phyloP scores from a whole-genome alignment of 768 basidiomycete species.

The Psilocybe subaeruginosa region DNA sequence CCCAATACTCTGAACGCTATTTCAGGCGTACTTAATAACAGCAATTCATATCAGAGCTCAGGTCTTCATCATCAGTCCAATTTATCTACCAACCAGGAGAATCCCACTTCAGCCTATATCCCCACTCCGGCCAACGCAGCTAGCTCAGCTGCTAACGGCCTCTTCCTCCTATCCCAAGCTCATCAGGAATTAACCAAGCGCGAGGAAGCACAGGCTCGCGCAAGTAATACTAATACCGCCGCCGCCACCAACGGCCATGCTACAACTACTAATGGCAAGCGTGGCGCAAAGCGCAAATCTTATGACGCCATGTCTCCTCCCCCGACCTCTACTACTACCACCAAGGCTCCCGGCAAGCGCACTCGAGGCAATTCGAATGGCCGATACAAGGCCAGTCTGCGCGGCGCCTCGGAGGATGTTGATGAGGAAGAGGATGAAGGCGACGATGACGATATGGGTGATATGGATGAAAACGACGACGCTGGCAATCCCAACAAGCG shows the following conservation, averaged over 20 bases:
- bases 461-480: constrained; percentile 37
- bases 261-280: constrained; percentile 41
- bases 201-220: constrained; percentile 81
- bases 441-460: constrained; percentile 42
- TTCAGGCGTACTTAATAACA: constrained; percentile 71
- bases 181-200: constrained; percentile 96
- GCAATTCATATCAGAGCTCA: constrained; percentile 53
- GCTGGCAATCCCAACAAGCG: constrained; percentile 24
- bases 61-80: constrained; percentile 36
- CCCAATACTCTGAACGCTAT: constrained; percentile 80
- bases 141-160: constrained; percentile 82
- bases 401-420: constrained; percentile 34
- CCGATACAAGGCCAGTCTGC: constrained; percentile 36
- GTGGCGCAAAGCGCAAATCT: constrained; percentile 75
- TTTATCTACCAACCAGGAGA: constrained; percentile 44
- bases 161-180: constrained; percentile 92
- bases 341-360: constrained; percentile 37
- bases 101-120: constrained; percentile 31
- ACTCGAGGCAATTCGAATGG: constrained; percentile 33
- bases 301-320: constrained; percentile 46
- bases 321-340: constrained; percentile 29
- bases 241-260: constrained; percentile 32
- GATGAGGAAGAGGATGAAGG: constrained; percentile 42
- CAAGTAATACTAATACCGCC: constrained; percentile 35
- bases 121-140: constrained; percentile 59